Base-by-base conservation (phyloP, 2,329 filamentous ascomycete genomes). In the Rhinocladiella mackenziei region DNA sequence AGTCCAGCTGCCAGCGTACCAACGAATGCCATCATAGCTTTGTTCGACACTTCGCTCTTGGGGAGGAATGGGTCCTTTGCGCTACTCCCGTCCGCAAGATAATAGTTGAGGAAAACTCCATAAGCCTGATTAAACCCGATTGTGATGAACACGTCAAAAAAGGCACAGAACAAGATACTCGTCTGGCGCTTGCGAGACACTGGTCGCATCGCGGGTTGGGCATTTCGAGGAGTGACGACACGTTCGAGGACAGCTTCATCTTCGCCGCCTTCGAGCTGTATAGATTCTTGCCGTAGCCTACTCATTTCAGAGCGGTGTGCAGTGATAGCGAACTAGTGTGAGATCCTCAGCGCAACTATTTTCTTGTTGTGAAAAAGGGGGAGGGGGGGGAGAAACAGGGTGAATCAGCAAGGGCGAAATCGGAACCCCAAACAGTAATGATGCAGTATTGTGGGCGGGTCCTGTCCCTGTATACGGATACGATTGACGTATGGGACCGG, bases 61-160 rank as follows among this genome's bases (percentile, higher is more conserved):
- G 55, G 55, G 10, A 74, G 60, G n/a, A 74, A 55, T 5, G 65
- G 59, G 49, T 71, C 65, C 22, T 49, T 51, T 0, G 61, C 39
- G 3, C 69, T 71, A 35, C 45, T 50, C 2, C 48, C 49, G 4
- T 43, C 39, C 13, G 54, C 15, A 35, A 70, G 65, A 50, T 74
- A 75, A 52, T 70, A 73, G 35, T 68, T 62, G 50, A 74, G 71
- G 40, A 74, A 75, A 7, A 74, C 69, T 7, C 71, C 71, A 49
- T 68, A 75, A 23, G 63, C 65, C 45, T 74, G 71, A 50, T 75
- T 75, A 43, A 74, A 66, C 8, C 71, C 71, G 35, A 74, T 70
- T 3, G 71, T 73, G 15, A 74, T 62, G 35, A 64, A 64, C 25
- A 73, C 70, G 29, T 67, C 67, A 1, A 67, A 50, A 38, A 74